Percentiles rank a stretch among this genome's conserved stretches.
These are phyloP conservation scores for Nyssa sinensis DNA, from an alignment of 148 eudicot species.

Conservation along the genomic window DNA sequence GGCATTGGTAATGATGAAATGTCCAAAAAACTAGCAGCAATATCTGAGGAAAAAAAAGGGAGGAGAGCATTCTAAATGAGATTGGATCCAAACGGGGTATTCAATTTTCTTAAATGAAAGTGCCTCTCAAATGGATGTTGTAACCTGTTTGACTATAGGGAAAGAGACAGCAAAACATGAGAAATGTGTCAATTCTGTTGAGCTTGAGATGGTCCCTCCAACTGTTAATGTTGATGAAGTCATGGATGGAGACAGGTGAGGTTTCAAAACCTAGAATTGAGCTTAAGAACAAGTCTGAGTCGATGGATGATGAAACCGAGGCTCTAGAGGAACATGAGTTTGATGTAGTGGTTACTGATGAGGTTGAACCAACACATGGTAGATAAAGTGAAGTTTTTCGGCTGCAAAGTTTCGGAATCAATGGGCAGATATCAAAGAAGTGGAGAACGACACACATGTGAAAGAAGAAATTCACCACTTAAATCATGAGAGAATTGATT, in stretches of 20 bases:
- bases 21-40: too few relatives aligned
- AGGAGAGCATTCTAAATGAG: too few relatives aligned
- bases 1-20: too few relatives aligned
- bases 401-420: too few relatives aligned
- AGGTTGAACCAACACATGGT: constrained; percentile 14
- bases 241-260: constrained; percentile 10
- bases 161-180: constrained; percentile 9
- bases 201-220: constrained; percentile 15
- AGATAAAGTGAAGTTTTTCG: not conserved
- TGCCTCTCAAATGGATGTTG: constrained; percentile 26
- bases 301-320: constrained; percentile 57
- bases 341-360: constrained; percentile 19
- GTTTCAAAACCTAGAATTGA: constrained; percentile 13
- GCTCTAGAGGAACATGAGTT: constrained; percentile 43
- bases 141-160: constrained; percentile 17
- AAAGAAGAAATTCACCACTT: too few relatives aligned
- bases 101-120: constrained; percentile 22
- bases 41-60: too few relatives aligned
- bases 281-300: constrained; percentile 17
- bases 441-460: too few relatives aligned
- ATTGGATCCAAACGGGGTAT: too few relatives aligned
- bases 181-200: constrained; percentile 15
- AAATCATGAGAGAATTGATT: too few relatives aligned
- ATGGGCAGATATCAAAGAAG: not conserved
- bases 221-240: constrained; percentile 10